Evolutionary conservation across 176 grass and related monocot species (phyloP).

Genomic region (Hordeum marinum): DNA sequence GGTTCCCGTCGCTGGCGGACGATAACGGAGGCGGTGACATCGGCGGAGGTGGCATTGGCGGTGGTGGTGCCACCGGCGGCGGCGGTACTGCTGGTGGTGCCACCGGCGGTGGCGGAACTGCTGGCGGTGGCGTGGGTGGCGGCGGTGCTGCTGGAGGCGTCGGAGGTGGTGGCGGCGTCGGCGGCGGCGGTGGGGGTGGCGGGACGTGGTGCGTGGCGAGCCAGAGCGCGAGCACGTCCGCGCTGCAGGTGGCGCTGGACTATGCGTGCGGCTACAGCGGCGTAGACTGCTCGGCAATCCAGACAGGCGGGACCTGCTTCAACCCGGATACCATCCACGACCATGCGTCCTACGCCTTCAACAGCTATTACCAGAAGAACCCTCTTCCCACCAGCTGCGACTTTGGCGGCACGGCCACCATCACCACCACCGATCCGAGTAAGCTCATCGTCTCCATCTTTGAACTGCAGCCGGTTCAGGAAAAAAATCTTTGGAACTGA

Average conservation of each 20-base stretch:
- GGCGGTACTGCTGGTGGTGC: neutral
- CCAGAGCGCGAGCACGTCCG: slow-evolving; percentile 40
- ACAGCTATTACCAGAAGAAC: slow-evolving; percentile 88
- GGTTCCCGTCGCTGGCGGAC: slow-evolving; percentile 24
- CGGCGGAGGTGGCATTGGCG: neutral
- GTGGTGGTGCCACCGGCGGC: neutral
- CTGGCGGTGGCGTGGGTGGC: neutral
- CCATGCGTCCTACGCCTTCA: slow-evolving; percentile 87
- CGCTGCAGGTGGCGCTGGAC: slow-evolving; percentile 82
- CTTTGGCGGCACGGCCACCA: slow-evolving; percentile 68
- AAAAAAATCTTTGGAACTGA: neutral
- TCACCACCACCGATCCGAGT: slow-evolving; percentile 68
- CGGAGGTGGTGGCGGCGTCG: neutral
- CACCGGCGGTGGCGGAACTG: no score
- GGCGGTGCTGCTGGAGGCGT: neutral
- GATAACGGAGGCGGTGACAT: neutral
- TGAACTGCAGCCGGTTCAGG: neutral
- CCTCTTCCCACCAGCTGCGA: slow-evolving; percentile 62
- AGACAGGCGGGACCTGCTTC: slow-evolving; percentile 68
- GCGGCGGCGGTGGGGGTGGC: neutral
- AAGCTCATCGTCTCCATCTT: slow-evolving; percentile 16
- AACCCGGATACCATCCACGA: slow-evolving; percentile 63
- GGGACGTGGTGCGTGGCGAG: slow-evolving; percentile 84
- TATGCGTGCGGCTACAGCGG: slow-evolving; percentile 74
- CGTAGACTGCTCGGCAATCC: slow-evolving; percentile 67